Base-by-base conservation (phyloP, 2,329 filamentous ascomycete genomes). In the Colletotrichum phormii region DNA sequence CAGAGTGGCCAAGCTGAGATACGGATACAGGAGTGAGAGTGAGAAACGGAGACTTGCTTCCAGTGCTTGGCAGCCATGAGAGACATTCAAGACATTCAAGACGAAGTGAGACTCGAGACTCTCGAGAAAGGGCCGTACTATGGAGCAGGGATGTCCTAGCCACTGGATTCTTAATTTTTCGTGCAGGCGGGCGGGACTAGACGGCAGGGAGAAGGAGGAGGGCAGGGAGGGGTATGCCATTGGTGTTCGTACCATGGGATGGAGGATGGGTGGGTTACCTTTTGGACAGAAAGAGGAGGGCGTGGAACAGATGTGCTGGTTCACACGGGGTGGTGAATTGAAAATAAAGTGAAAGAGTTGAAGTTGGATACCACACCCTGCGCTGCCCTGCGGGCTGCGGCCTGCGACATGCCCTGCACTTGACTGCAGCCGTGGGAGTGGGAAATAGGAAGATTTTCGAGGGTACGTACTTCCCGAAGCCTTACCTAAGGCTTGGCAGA, bases 291-390 rank as follows among this genome's bases (percentile, higher is more conserved):
- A 69, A 59, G 57, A 59, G 64, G 64, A 63, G 68, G 67, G 75
- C 65, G 74, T 72, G 75, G 75, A 69, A 67, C 60, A 63, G 67
- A 67, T 53, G 46, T 35, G 46, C 42, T 33, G 31, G 24, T 35
- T 35, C 15, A n/a, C 13, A 49, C 42, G 18, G 42, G 42, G 42
- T 49, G 42, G 18, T 49, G 42, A 49, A 18, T 49, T 49, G 42
- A 49, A 49, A n/a, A 22, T n/a, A 9, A 42, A 8, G 18, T 63
- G 31, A 29, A 13, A 29, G 26, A 29, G 4, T 53, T 63, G 18
- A 51, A 64, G 18, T 37, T 62, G 42, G 29, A 35, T 46, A 62
- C 37, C 64, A 67, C 31, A 24, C 29, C 26, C 37, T 42, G 22
- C 26, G 26, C 26, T 29, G 22, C 49, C 7, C 18, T 49, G 42